These are phyloP conservation scores for Saccharomyces mikatae DNA, from an alignment of 805 yeast species.

Conservation along the genomic window DNA sequence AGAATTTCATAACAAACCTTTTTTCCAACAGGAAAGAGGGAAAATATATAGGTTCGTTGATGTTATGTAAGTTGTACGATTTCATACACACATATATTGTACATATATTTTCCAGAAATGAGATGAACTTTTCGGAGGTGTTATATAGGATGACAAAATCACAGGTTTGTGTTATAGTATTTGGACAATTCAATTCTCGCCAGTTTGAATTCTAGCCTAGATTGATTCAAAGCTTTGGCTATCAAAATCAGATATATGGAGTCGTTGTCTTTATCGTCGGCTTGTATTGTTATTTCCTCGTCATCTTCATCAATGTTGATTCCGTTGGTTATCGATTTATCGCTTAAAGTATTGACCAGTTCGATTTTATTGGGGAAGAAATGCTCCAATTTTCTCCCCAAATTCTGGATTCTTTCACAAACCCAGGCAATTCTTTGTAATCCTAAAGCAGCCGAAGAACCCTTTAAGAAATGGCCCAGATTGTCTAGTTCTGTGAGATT, in stretches of 20 bases:
- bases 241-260: conserved; percentile 37
- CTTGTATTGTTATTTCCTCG: conserved; percentile 1
- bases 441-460: conserved; percentile 92
- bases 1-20: background rate
- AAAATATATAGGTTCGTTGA: background rate
- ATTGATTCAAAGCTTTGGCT: conserved; percentile 39
- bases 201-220: conserved; percentile 39
- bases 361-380: conserved; percentile 12
- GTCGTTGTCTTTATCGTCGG: conserved; percentile 30
- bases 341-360: conserved; percentile 6
- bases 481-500: conserved; percentile 55
- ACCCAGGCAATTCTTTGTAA: conserved; percentile 70
- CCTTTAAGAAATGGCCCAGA: conserved; percentile 88
- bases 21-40: background rate
- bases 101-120: too few species aligned
- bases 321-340: conserved; percentile 4
- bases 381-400: conserved; percentile 45
- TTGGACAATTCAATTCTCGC: conserved; percentile 40
- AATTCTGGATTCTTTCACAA: conserved; percentile 90
- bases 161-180: conserved; percentile 35
- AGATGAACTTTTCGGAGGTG: background rate
- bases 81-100: background rate
- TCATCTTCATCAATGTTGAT: conserved; percentile 10
- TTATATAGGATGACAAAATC: background rate
- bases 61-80: background rate